Conservation (phyloP, 495 filamentous ascomycete species). For the Penicillium soppii region DNA sequence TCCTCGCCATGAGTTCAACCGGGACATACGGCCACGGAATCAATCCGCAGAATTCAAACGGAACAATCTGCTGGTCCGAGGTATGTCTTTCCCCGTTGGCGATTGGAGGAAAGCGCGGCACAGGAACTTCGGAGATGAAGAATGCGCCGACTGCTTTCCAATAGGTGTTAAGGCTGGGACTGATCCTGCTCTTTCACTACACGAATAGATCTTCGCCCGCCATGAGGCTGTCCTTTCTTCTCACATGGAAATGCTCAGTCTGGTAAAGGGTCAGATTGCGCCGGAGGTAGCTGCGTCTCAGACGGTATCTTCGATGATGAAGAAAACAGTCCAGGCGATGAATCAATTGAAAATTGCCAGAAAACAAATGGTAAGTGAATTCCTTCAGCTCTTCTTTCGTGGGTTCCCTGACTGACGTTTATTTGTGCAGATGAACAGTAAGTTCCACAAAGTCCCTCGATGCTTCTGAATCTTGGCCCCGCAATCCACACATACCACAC, state of each 20-base stretch:
- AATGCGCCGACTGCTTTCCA: not conserved
- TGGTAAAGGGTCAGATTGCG: conserved; percentile 22
- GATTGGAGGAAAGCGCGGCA: conserved; percentile 2
- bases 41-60: not conserved
- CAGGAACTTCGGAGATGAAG: not conserved
- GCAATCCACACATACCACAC: not conserved
- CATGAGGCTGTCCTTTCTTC: conserved; percentile 36
- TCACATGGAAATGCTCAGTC: conserved; percentile 35
- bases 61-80: conserved; percentile 20
- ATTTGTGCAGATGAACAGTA: conserved; percentile 20
- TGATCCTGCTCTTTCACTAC: not conserved
- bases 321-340: conserved; percentile 36
- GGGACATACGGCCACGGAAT: not conserved
- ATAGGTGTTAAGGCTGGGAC: not conserved
- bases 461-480: not conserved
- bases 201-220: conserved; percentile 31
- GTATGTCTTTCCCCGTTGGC: conserved; percentile 22
- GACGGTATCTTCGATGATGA: conserved; percentile 34
- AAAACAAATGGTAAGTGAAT: conserved; percentile 33
- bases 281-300: conserved; percentile 25
- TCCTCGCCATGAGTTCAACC: conserved; percentile 7
- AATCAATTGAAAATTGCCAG: conserved; percentile 35
- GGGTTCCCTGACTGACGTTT: not conserved
- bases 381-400: not conserved
- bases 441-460: conserved; percentile 1